Percentiles rank a stretch among this genome's conserved stretches.
phyloP scores from a whole-genome alignment of 2,329 filamentous ascomycete genomes.

The Venturia carpophila region DNA sequence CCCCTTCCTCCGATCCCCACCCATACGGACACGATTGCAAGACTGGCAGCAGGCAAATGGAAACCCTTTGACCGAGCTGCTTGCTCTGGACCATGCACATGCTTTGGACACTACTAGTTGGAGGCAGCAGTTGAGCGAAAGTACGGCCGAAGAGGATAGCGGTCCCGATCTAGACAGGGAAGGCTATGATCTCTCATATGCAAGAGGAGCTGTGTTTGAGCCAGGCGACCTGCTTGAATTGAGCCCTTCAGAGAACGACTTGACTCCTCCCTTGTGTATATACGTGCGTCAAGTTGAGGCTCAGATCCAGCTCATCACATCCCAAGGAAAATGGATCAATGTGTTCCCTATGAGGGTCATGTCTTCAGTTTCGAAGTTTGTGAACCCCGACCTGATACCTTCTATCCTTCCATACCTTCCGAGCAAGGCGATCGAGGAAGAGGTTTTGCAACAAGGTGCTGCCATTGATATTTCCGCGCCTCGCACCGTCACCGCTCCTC shows the following conservation, averaged over 20 bases:
- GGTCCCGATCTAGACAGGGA: slow-evolving; percentile 11
- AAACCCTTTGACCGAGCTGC: slow-evolving; percentile 25
- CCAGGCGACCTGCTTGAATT: slow-evolving; percentile 45
- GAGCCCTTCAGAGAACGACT: background rate
- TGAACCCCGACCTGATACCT: slow-evolving; percentile 38
- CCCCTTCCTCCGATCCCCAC: background rate
- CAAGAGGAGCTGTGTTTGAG: slow-evolving; percentile 21
- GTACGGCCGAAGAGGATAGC: background rate
- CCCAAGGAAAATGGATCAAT: slow-evolving; percentile 45
- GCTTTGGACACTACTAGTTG: background rate
- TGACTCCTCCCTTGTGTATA: slow-evolving; percentile 35
- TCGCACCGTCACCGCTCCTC: slow-evolving; percentile 36
- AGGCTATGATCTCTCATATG: slow-evolving; percentile 23
- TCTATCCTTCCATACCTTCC: slow-evolving; percentile 47
- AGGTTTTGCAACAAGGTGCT: slow-evolving; percentile 31
- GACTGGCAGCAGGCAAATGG: slow-evolving; percentile 40
- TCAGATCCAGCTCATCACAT: slow-evolving; percentile 42
- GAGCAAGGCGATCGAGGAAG: slow-evolving; percentile 28
- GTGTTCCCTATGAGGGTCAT: slow-evolving; percentile 27
- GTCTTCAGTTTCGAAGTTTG: slow-evolving; percentile 40
- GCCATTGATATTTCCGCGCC: slow-evolving; percentile 38
- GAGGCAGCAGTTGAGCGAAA: background rate
- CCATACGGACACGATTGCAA: slow-evolving; percentile 28
- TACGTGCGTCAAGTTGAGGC: slow-evolving; percentile 37
- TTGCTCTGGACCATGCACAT: slow-evolving; percentile 25